Evolutionary conservation across 208 protist genomes (phyloP), one percentile per base, ranked within the genome.

Genomic region (Naegleria lovaniensis): DNA sequence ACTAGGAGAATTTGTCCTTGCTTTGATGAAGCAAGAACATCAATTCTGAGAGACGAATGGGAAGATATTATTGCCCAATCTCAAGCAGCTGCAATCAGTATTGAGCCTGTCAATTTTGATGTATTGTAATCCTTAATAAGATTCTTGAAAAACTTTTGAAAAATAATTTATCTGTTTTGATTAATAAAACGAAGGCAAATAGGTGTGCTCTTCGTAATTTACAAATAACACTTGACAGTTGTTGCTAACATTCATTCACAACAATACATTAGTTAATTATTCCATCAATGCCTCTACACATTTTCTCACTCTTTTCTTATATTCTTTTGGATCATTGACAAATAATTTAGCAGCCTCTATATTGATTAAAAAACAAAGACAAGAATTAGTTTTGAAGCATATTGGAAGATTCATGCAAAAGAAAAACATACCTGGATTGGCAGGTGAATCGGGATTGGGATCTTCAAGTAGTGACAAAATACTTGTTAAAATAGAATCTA

Each of bases 391-490:
- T n/a, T n/a, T n/a, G n/a, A n/a, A n/a, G n/a, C n/a, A n/a, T n/a
- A n/a, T n/a, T n/a, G n/a, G n/a, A n/a, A n/a, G n/a, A n/a, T n/a
- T n/a, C n/a, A n/a, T n/a, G n/a, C n/a, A n/a, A n/a, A n/a, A n/a
- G n/a, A n/a, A n/a, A n/a, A 48, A 48, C 43, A 48, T 48, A 48
- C 43, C 95, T 22, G 93, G 92, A 92, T 99, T 99, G 16, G 98
- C 98, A 11, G 98, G 98, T 29, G 96, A 98, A 59, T 95, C 94
- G 15, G 97, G 96, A 93, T 99, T 99, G 39, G 98, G 98, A 91
- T 99, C 98, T 58, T 93, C 95, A 25, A 99, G 92, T 33, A 99
- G 92, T 85, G 96, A 98, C 93, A 98, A 97, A 90, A 99, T 99
- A 16, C 96, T 98, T 29, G 97, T 98, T 76, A 99, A 94, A 89